Base-by-base conservation (phyloP, 495 filamentous ascomycete genomes). In the Hypoxylon fuscum region DNA sequence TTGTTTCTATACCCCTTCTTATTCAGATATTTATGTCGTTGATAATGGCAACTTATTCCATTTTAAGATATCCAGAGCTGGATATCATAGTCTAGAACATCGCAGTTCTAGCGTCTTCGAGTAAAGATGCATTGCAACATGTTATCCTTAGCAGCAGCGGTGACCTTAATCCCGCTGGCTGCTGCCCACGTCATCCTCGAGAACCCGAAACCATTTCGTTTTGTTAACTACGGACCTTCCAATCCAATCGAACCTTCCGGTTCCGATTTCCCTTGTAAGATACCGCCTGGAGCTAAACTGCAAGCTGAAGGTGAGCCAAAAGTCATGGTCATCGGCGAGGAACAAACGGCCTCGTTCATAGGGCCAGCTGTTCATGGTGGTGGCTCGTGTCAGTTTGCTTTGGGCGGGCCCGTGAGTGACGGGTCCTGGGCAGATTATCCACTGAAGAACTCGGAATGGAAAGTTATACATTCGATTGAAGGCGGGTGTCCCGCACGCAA, bases 301-400 rank as follows among this genome's bases (percentile, higher is more conserved):
- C 64, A 70, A n/a, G 59, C 60, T 2, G 68, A 76, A 11, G 74
- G 76, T 0, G 55, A 65, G 5, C 64, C 72, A 8, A 79, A 68
- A 40, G 27, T 59, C 0, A 83, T 86, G 77, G 58, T 71, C 0
- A 73, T 87, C 14, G 88, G 87, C 2, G 81, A 80, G 0, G 66
- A 74, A 0, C 84, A 89, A 64, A 47, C 59, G 0, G 75, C 88
- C 6, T 64, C 68, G 14, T 88, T 90, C 69, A 74, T 70, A 0
- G 86, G 87, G 0, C 67, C 71, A 11, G 93, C 93, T 0, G 85
- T 86, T 9, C 93, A 97, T 68, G 88, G 88, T 29, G 92, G 93
- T 34, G 93, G 93, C 5, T 96, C 92, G 1, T 96, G 92, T 76
- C 93, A 97, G 66, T 75, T 97, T 43, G 82, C 86, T 8, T 80